Conservation (phyloP, 73 alveolate genomes). For the Tetrahymena malaccensis region DNA sequence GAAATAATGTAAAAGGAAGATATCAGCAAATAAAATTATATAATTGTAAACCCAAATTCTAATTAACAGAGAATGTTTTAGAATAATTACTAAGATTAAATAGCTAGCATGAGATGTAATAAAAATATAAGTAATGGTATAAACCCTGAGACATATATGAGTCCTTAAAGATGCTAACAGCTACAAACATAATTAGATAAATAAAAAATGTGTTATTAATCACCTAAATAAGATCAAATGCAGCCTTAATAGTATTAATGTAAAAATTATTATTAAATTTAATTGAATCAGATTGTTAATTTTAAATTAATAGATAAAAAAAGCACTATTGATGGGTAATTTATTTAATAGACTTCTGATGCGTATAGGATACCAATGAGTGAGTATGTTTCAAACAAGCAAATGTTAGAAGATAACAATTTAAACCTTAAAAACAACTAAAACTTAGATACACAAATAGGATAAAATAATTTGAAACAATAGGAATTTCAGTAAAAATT, state of each 20-base stretch:
- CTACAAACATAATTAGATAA: neutral
- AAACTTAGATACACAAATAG: neutral
- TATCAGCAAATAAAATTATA: neutral
- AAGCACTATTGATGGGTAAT: neutral
- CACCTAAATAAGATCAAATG: neutral
- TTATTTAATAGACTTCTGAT: neutral
- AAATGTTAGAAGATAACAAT: neutral
- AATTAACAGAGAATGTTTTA: neutral
- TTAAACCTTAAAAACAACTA: neutral
- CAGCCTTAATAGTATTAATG: neutral
- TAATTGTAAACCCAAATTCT: neutral
- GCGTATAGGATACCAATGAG: neutral
- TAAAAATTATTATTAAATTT: neutral
- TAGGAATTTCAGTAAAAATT: neutral
- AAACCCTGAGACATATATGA: neutral
- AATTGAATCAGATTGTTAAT: neutral
- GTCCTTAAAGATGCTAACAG: neutral
- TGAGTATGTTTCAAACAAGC: neutral
- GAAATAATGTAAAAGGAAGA: neutral
- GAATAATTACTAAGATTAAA: neutral
- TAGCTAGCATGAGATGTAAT: neutral
- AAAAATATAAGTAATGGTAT: neutral
- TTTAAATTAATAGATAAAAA: neutral
- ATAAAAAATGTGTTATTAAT: no score
- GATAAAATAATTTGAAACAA: neutral